These are phyloP conservation scores for grape (Vitis vinifera) DNA, from an alignment of 164 flowering plant genomes.

Conservation along the genomic window ASM3070453v1 NC_081805.1:571501-572000, in stretches of 20 bases:
- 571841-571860: too few relatives aligned
- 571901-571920: too few relatives aligned
- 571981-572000: too few relatives aligned
- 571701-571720: slow-evolving; percentile 85
- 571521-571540: slow-evolving; percentile 90
- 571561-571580: slow-evolving; percentile 95
- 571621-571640: background rate
- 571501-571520: slow-evolving; percentile 80
- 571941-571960: too few relatives aligned
- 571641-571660: background rate
- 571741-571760: slow-evolving; percentile 93
- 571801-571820: background rate
- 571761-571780: slow-evolving; percentile 98
- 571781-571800: slow-evolving; percentile 27
- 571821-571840: background rate
- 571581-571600: slow-evolving; percentile 93
- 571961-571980: too few relatives aligned
- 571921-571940: too few relatives aligned
- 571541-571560: slow-evolving; percentile 87
- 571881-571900: too few relatives aligned
- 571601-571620: slow-evolving; percentile 74
- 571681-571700: background rate
- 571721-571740: slow-evolving; percentile 90
- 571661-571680: background rate
- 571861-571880: too few relatives aligned